Evolutionary conservation across 768 basidiomycete species (phyloP).

Genomic region (Sistotremastrum niveocremeum): DNA sequence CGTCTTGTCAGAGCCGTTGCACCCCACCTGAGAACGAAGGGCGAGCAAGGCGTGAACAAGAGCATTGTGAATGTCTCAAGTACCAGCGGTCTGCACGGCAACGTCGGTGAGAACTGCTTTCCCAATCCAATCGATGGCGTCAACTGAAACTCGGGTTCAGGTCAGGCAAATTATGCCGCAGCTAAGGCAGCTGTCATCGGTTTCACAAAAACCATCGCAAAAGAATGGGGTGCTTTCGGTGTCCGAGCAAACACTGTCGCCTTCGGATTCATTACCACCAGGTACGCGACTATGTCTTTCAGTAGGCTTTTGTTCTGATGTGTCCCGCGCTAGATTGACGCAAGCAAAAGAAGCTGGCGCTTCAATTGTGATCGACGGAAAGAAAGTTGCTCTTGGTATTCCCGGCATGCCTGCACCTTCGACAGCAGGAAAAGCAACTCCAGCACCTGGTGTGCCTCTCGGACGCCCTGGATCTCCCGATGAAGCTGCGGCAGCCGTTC

Average conservation of each 20-base stretch:
- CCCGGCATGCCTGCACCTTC: slow-evolving; percentile 33
- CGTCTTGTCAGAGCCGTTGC: slow-evolving; percentile 73
- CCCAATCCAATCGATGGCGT: too few species aligned
- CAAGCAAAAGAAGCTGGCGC: slow-evolving; percentile 66
- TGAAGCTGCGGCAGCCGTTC: slow-evolving; percentile 60
- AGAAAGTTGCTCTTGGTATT: slow-evolving; percentile 73
- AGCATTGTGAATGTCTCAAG: slow-evolving; percentile 73
- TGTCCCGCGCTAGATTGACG: slow-evolving; percentile 38
- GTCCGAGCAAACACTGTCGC: slow-evolving; percentile 76
- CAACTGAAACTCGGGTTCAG: too few species aligned
- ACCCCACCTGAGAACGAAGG: slow-evolving; percentile 74
- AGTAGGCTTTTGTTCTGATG: not conserved
- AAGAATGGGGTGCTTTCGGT: slow-evolving; percentile 77
- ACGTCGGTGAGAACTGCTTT: slow-evolving; percentile 30
- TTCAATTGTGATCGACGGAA: slow-evolving; percentile 66
- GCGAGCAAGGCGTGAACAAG: slow-evolving; percentile 32
- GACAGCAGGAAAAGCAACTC: slow-evolving; percentile 17
- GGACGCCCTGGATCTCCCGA: slow-evolving; percentile 54
- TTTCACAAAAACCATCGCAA: slow-evolving; percentile 73
- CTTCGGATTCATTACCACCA: slow-evolving; percentile 64
- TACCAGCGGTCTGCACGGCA: slow-evolving; percentile 72
- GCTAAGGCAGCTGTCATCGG: slow-evolving; percentile 71
- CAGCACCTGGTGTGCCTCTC: slow-evolving; percentile 43
- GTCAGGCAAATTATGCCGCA: slow-evolving; percentile 72
- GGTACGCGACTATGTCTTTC: slow-evolving; percentile 26